These are phyloP conservation scores for Lonicera japonica DNA, from an alignment of 129 eudicot species.

Conservation along the genomic window DNA sequence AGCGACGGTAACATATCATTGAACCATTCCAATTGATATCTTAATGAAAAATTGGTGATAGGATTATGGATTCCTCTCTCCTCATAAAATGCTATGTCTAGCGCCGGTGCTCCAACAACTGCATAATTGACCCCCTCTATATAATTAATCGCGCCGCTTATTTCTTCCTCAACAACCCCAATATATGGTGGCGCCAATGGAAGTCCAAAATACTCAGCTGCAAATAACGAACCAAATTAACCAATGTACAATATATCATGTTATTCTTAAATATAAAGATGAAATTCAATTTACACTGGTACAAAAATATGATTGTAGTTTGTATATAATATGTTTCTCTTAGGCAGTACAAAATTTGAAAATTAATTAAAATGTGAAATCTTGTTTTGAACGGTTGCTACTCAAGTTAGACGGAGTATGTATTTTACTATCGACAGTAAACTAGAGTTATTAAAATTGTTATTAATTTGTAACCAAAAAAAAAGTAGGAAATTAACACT, in stretches of 20 bases:
- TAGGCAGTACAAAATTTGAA: too few species aligned
- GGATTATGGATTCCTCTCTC: constrained; percentile 5
- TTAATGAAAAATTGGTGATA: neutral
- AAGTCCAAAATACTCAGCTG: constrained; percentile 10
- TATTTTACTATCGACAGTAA: too few species aligned
- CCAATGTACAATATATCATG: too few species aligned
- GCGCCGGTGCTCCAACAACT: constrained; percentile 17
- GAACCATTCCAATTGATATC: constrained; percentile 9
- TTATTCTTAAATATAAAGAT: too few species aligned
- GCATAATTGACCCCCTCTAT: constrained; percentile 15
- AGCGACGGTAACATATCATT: constrained; percentile 3
- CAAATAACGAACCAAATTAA: neutral
- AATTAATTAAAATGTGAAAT: too few species aligned
- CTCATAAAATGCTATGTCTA: constrained; percentile 2
- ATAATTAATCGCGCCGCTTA: neutral
- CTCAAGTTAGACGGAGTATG: too few species aligned
- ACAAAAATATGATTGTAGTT: neutral
- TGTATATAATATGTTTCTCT: neutral
- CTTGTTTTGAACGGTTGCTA: too few species aligned
- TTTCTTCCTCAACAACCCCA: neutral
- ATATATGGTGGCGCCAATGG: constrained; percentile 12
- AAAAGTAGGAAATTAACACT: too few species aligned
- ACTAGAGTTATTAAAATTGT: too few species aligned
- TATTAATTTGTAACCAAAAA: too few species aligned
- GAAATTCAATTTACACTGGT: too few species aligned